These are phyloP conservation scores for Teratosphaeria destructans DNA, from an alignment of 2,329 filamentous ascomycete species.

Conservation along the genomic window DNA sequence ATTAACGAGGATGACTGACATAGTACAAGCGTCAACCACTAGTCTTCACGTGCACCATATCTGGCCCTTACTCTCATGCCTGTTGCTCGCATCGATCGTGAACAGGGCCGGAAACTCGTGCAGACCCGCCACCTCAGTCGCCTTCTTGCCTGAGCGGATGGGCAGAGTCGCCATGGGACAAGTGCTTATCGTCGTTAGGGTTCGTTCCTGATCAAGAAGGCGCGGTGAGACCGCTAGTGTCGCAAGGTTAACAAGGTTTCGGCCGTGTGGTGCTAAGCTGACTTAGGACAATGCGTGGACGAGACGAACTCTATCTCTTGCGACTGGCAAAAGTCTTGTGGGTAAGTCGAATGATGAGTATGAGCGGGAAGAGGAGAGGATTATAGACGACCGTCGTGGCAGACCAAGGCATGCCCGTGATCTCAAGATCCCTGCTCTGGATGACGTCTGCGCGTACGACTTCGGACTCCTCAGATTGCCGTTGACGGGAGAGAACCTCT, in stretches of 20 bases:
- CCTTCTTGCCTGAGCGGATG: neutral
- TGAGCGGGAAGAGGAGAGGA: neutral
- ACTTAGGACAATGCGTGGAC: neutral
- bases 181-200: neutral
- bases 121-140: conserved; percentile 7
- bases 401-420: neutral
- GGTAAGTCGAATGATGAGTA: neutral
- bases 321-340: neutral
- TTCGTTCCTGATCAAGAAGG: neutral
- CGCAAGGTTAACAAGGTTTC: neutral
- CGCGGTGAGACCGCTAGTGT: neutral
- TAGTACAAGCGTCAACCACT: conserved; percentile 1
- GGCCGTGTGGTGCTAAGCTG: neutral
- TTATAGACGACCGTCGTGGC: neutral
- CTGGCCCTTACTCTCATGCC: conserved; percentile 22
- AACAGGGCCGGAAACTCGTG: conserved; percentile 26
- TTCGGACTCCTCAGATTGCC: neutral
- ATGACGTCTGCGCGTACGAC: neutral
- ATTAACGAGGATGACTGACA: conserved; percentile 18
- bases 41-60: neutral
- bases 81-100: conserved; percentile 23
- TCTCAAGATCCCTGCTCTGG: neutral
- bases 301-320: neutral
- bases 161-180: neutral
- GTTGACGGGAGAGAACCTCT: neutral